phyloP scores from a whole-genome alignment of 2,329 filamentous ascomycete genomes.

The Exophiala viscosa region DNA sequence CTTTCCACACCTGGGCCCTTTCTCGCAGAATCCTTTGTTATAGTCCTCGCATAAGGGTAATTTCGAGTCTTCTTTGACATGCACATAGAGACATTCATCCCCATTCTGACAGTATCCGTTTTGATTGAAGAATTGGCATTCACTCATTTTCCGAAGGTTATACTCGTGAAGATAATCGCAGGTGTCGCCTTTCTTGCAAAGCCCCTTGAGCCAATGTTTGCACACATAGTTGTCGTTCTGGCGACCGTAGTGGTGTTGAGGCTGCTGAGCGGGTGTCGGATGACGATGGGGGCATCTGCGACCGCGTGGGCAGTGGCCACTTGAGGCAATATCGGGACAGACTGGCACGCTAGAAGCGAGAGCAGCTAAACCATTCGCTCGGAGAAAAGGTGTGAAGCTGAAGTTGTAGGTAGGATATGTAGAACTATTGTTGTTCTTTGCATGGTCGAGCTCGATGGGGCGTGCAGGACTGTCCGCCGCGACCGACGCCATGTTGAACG shows the following conservation, averaged over 20 bases:
- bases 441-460: background rate
- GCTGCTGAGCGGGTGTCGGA: conserved; percentile 45
- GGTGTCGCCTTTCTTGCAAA: conserved; percentile 94
- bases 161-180: conserved; percentile 99
- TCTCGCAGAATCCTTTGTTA: conserved; percentile 87
- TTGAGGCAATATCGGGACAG: conserved; percentile 77
- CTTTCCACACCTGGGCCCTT: conserved; percentile 82
- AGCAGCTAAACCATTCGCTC: conserved; percentile 76
- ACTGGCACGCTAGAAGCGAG: conserved; percentile 73
- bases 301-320: conserved; percentile 79
- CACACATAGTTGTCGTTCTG: conserved; percentile 66
- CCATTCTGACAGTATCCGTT: conserved; percentile 95
- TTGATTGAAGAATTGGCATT: conserved; percentile 93
- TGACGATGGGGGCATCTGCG: conserved; percentile 83
- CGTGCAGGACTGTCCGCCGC: conserved; percentile 10
- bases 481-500: conserved; percentile 15
- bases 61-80: conserved; percentile 78
- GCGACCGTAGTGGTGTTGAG: conserved; percentile 33
- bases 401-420: conserved; percentile 61
- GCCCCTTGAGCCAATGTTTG: conserved; percentile 95
- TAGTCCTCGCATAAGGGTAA: conserved; percentile 84
- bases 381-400: conserved; percentile 81
- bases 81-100: conserved; percentile 91
- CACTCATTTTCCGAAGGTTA: conserved; percentile 95
- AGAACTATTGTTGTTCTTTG: conserved; percentile 30